phyloP scores from a whole-genome alignment of 495 filamentous ascomycete species.

The Friedmanniomyces simplex region DNA sequence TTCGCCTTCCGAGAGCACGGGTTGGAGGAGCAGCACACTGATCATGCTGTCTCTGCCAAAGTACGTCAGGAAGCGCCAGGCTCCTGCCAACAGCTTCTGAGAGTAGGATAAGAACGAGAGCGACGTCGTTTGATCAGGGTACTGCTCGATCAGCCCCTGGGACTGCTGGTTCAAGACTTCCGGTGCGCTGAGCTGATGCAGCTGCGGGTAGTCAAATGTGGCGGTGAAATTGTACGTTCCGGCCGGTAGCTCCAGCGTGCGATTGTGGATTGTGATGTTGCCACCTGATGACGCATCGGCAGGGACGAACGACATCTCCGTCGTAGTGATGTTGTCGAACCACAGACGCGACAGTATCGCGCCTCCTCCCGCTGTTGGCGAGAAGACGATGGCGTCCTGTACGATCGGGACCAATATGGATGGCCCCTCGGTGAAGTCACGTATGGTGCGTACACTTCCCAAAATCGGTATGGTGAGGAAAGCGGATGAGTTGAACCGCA shows the following conservation, averaged over 20 bases:
- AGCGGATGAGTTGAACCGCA: constrained; percentile 48
- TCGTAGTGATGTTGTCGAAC: constrained; percentile 52
- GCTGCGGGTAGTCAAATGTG: constrained; percentile 51
- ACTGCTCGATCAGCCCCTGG: constrained; percentile 35
- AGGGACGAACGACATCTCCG: constrained; percentile 39
- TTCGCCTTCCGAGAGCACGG: constrained; percentile 47
- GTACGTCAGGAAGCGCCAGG: constrained; percentile 59
- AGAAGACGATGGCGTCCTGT: constrained; percentile 43
- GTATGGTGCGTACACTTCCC: constrained; percentile 50
- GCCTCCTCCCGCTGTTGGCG: constrained; percentile 31
- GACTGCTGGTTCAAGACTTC: constrained; percentile 43
- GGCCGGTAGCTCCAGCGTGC: constrained; percentile 36
- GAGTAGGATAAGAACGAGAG: constrained; percentile 55
- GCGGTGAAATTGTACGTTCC: constrained; percentile 51
- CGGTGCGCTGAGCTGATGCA: constrained; percentile 39
- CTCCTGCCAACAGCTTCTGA: constrained; percentile 50
- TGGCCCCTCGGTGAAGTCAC: constrained; percentile 51
- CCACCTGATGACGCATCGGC: constrained; percentile 4
- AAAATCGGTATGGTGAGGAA: constrained; percentile 44
- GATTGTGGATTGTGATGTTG: constrained; percentile 32
- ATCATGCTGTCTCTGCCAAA: constrained; percentile 59
- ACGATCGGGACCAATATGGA: constrained; percentile 42
- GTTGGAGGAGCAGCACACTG: constrained; percentile 44
- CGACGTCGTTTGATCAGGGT: constrained; percentile 39
- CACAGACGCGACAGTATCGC: constrained; percentile 42